Base-by-base conservation (phyloP, 108 stramenopile genomes). In the Nannochloropsis gaditana region DNA sequence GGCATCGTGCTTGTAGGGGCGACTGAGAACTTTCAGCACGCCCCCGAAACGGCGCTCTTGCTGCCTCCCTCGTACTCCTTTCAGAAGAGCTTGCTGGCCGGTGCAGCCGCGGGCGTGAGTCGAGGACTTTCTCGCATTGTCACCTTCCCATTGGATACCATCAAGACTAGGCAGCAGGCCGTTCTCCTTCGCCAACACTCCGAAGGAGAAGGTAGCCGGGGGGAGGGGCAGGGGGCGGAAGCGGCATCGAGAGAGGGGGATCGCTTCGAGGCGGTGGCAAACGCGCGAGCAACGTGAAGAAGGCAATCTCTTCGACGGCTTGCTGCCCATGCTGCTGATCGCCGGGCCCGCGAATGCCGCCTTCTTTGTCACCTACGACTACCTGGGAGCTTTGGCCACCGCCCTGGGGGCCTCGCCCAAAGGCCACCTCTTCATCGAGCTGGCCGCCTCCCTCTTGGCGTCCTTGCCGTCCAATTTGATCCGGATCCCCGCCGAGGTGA, bases 401-500 rank as follows among this genome's bases (percentile, higher is more conserved):
- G 84, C 42, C 83, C 80, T 44, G 44, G 45, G 85, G 10, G 10
- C n/a, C 11, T 9, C 44, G 44, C 11, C 42, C 21, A 44, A 83
- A 8, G 44, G 43, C 79, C 87, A 84, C 10, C 41, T 47, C 44
- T 80, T 80, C 19, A 41, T 86, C 21, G 84, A 89, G n/a, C 88
- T 90, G 43, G 86, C 45, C 19, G 83, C 88, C 11, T 90, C 89
- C 5, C 86, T 83, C 9, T 21, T 86, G 10, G 88, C 89, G 9
- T 89, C 89, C 5, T 43, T 90, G 41, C 89, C 89, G 17, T 11
- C 86, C 41, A 90, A 90, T 43, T 21, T 88, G 9, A 86, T 90
- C 11, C 86, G 86, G 44, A 89, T 89, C 42, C 89, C 89, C 42
- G 85, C 89, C 2, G 89, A 90, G 88, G 86, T 90, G 44, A 88